Conservation (phyloP, 129 eudicot species). For the Sambucus nigra region DNA sequence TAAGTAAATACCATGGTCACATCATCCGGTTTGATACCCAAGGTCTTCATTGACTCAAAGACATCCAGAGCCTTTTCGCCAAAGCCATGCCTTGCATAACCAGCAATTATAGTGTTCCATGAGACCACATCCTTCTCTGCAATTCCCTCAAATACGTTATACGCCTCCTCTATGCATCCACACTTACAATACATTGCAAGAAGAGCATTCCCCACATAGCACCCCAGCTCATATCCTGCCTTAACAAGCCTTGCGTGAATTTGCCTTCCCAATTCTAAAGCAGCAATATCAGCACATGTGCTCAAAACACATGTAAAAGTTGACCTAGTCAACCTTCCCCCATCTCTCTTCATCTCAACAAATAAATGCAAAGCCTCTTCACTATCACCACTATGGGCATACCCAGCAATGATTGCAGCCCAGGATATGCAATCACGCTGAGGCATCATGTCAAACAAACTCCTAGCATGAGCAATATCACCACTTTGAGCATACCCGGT, state of each 20-base stretch:
- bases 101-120: slow-evolving; percentile 69
- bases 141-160: slow-evolving; percentile 42
- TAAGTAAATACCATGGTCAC: slow-evolving; percentile 49
- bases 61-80: slow-evolving; percentile 45
- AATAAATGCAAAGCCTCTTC: slow-evolving; percentile 52
- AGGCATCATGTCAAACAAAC: slow-evolving; percentile 48
- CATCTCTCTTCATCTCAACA: slow-evolving; percentile 46
- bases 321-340: slow-evolving; percentile 43
- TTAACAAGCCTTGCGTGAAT: slow-evolving; percentile 45
- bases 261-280: slow-evolving; percentile 61
- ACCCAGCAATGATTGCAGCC: slow-evolving; percentile 69
- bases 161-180: slow-evolving; percentile 62
- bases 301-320: slow-evolving; percentile 53
- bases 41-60: slow-evolving; percentile 46
- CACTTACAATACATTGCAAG: slow-evolving; percentile 66
- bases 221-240: slow-evolving; percentile 44
- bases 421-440: slow-evolving; percentile 58
- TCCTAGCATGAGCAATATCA: slow-evolving; percentile 33
- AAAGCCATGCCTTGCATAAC: slow-evolving; percentile 76
- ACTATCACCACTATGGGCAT: slow-evolving; percentile 50
- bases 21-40: slow-evolving; percentile 40
- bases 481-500: slow-evolving; percentile 58
- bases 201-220: slow-evolving; percentile 65
- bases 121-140: slow-evolving; percentile 52
- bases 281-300: slow-evolving; percentile 62